Percentiles rank a stretch among this genome's conserved stretches.
phyloP scores from a whole-genome alignment of 2,329 filamentous ascomycete species.

The Hypocreales sp. region DNA sequence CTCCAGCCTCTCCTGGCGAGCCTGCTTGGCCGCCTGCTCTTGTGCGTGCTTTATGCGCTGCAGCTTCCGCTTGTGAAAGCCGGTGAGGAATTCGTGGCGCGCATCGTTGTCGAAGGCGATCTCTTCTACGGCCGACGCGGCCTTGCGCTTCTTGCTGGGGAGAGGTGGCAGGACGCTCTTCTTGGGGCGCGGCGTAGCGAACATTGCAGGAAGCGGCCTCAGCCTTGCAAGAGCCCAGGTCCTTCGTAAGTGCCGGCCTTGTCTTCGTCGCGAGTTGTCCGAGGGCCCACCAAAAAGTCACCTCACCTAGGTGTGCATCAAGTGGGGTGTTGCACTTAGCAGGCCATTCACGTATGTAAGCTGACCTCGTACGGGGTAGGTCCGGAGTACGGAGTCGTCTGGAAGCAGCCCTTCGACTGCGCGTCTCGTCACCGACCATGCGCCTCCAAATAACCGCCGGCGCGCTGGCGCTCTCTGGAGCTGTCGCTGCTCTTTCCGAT shows the following conservation, averaged over 20 bases:
- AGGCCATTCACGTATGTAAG: slow-evolving; percentile 11
- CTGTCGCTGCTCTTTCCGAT: slow-evolving; percentile 61
- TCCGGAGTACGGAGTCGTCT: too few relatives aligned
- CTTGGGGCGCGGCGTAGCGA: slow-evolving; percentile 43
- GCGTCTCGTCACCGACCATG: too few relatives aligned
- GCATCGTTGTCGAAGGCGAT: slow-evolving; percentile 71
- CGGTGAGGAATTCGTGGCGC: slow-evolving; percentile 77
- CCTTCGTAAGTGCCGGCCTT: too few relatives aligned
- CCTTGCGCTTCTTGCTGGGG: slow-evolving; percentile 53
- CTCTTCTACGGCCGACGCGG: slow-evolving; percentile 49
- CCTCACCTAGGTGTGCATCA: slow-evolving; percentile 3
- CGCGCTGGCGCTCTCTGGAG: slow-evolving; percentile 38
- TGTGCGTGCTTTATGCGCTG: slow-evolving; percentile 75
- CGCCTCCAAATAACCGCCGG: slow-evolving; percentile 35
- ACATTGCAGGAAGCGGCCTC: slow-evolving; percentile 22
- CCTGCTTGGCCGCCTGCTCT: slow-evolving; percentile 62
- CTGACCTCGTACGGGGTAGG: slow-evolving; percentile 3
- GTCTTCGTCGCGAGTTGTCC: too few relatives aligned
- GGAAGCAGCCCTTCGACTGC: too few relatives aligned
- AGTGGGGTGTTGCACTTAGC: slow-evolving; percentile 7
- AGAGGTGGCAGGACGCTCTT: slow-evolving; percentile 39
- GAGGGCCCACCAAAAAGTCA: not conserved
- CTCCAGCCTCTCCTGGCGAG: slow-evolving; percentile 59
- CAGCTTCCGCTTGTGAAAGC: slow-evolving; percentile 91
- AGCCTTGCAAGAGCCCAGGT: too few relatives aligned